These are phyloP conservation scores for Piper betle DNA, from an alignment of 164 flowering plant species.

Conservation along the genomic window DNA sequence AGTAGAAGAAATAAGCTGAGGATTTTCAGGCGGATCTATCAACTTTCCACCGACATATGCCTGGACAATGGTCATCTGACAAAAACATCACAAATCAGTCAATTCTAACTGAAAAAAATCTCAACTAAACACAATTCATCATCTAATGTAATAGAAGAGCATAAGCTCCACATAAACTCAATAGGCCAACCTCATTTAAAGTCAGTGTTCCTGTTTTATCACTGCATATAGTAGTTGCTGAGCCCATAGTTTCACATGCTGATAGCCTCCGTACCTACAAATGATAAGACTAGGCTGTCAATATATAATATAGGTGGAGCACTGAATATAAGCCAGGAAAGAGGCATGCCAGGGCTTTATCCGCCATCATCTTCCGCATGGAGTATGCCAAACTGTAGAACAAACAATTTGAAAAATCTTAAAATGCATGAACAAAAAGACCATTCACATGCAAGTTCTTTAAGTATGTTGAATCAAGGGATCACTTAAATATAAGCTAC, in stretches of 20 bases:
- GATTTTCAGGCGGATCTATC: conserved; percentile 39
- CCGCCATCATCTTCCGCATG: conserved; percentile 98
- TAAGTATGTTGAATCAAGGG: too few species aligned
- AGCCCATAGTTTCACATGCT: conserved; percentile 97
- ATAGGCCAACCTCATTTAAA: conserved; percentile 51
- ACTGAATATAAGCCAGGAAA: background rate
- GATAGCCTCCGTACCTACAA: conserved; percentile 84
- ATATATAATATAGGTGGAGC: background rate
- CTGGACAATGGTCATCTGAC: conserved; percentile 80
- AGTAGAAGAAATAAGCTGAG: conserved; percentile 23
- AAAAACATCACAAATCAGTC: background rate
- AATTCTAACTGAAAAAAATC: background rate
- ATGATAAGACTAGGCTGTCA: conserved; percentile 9
- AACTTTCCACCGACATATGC: conserved; percentile 54
- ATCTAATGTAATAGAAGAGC: background rate
- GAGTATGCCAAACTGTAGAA: conserved; percentile 83
- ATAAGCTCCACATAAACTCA: background rate
- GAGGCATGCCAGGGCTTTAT: conserved; percentile 76
- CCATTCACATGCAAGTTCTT: background rate
- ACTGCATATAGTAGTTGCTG: conserved; percentile 95
- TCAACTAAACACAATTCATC: background rate
- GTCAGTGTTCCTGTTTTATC: conserved; percentile 98
- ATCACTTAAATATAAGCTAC: too few species aligned
- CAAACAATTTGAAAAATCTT: background rate
- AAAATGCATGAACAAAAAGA: background rate